phyloP scores from a whole-genome alignment of 768 basidiomycete genomes.

The Naganishia vaughanmartiniae region DNA sequence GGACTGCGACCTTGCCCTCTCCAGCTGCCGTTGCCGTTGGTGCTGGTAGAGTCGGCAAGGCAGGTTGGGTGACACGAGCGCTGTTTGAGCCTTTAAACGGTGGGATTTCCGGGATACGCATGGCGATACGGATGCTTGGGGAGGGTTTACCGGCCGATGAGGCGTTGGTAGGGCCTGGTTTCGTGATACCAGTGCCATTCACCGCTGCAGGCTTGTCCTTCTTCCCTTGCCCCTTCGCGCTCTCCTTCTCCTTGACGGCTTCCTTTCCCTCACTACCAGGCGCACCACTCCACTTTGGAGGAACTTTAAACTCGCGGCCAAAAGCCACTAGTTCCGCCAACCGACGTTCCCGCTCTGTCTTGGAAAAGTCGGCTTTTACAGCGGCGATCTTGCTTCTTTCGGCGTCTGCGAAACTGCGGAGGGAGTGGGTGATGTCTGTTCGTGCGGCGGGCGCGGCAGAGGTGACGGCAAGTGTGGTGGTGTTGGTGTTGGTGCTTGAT shows the following conservation, averaged over 20 bases:
- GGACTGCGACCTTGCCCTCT: constrained; percentile 32
- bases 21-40: constrained; percentile 10
- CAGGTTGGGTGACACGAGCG: constrained; percentile 48
- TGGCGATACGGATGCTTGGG: constrained; percentile 54
- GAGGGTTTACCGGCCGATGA: not conserved
- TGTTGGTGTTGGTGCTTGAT: not conserved
- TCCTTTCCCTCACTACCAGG: too few relatives aligned
- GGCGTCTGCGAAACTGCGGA: constrained; percentile 18
- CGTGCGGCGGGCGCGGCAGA: not conserved
- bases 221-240: not conserved
- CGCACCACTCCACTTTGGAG: constrained; percentile 29
- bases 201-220: constrained; percentile 58
- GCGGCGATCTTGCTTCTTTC: constrained; percentile 16
- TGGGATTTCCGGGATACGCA: constrained; percentile 86
- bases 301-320: constrained; percentile 88
- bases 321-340: constrained; percentile 91
- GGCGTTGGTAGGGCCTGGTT: constrained; percentile 5
- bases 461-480: not conserved
- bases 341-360: constrained; percentile 91
- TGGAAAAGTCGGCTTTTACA: constrained; percentile 69
- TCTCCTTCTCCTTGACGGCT: not conserved
- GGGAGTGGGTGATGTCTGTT: constrained; percentile 15
- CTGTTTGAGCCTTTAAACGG: constrained; percentile 69
- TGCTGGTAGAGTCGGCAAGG: not conserved
- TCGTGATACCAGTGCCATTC: constrained; percentile 54